phyloP scores from a whole-genome alignment of 257 asterid genomes.

The Henckelia pumila region DNA sequence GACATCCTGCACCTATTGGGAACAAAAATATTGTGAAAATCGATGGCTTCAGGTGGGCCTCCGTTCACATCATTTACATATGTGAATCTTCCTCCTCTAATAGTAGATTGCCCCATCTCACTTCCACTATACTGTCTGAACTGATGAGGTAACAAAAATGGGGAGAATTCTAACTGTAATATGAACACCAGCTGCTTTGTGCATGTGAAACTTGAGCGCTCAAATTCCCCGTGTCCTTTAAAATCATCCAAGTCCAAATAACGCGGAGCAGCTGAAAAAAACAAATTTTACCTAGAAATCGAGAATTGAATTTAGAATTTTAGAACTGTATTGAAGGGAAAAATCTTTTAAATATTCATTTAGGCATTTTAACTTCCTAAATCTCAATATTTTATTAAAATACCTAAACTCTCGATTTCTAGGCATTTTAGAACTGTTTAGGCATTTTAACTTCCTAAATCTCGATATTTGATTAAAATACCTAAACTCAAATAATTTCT shows the following conservation, averaged over 20 bases:
- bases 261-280: no score
- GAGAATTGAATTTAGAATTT: neutral
- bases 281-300: neutral
- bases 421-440: no score
- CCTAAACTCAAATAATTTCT: no score
- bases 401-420: no score
- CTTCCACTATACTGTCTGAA: conserved; percentile 14
- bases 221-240: neutral
- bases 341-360: no score
- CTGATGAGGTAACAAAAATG: no score
- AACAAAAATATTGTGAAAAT: conserved; percentile 37
- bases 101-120: conserved; percentile 32
- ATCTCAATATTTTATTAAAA: no score
- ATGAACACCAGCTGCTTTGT: neutral
- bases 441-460: no score
- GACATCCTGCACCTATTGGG: conserved; percentile 1
- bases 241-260: neutral
- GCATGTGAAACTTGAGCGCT: no score
- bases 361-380: no score
- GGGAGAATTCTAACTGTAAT: neutral
- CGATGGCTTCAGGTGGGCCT: conserved; percentile 45
- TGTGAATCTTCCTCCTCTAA: conserved; percentile 43
- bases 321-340: no score
- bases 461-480: no score
- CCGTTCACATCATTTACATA: conserved; percentile 51